Evolutionary conservation across 78 protist species (phyloP).

Genomic region (Emiliania huxleyi): DNA sequence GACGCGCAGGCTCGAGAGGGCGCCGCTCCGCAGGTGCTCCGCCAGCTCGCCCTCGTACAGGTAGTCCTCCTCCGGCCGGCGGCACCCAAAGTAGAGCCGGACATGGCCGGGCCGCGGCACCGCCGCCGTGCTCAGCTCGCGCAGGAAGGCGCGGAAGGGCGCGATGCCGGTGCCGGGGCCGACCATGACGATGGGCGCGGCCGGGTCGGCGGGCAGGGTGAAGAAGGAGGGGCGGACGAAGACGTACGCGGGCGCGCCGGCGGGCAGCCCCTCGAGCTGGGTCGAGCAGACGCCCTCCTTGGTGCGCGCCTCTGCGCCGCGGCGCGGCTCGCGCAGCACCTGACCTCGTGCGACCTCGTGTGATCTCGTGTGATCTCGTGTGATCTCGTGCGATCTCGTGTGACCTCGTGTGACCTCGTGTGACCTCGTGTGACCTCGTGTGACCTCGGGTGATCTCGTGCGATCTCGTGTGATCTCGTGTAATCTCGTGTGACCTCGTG

Average conservation of each 20-base stretch:
- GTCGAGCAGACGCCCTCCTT: background rate
- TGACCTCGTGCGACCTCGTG: too few species aligned
- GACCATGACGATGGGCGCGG: slow-evolving; percentile 80
- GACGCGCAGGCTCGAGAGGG: background rate
- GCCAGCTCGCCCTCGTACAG: background rate
- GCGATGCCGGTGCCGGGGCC: too few species aligned
- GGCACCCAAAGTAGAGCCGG: slow-evolving; percentile 23
- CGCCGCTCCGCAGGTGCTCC: too few species aligned
- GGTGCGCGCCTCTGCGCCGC: background rate
- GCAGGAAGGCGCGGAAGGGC: slow-evolving; percentile 72
- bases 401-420: too few species aligned
- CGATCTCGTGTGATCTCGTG: too few species aligned
- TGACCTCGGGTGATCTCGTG: too few species aligned
- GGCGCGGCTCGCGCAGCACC: background rate
- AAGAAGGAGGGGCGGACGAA: slow-evolving; percentile 71
- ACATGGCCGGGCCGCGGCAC: background rate
- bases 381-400: too few species aligned
- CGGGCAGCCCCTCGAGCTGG: background rate
- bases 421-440: too few species aligned
- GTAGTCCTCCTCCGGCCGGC: background rate
- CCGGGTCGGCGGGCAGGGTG: slow-evolving; percentile 59
- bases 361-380: too few species aligned
- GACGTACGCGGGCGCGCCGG: too few species aligned
- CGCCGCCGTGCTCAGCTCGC: too few species aligned
- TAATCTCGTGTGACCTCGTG: too few species aligned